Percentiles rank a stretch among this genome's conserved stretches.
These are phyloP conservation scores for Aeminium ludgeri DNA, from an alignment of 495 filamentous ascomycete species.

Conservation along the genomic window DNA sequence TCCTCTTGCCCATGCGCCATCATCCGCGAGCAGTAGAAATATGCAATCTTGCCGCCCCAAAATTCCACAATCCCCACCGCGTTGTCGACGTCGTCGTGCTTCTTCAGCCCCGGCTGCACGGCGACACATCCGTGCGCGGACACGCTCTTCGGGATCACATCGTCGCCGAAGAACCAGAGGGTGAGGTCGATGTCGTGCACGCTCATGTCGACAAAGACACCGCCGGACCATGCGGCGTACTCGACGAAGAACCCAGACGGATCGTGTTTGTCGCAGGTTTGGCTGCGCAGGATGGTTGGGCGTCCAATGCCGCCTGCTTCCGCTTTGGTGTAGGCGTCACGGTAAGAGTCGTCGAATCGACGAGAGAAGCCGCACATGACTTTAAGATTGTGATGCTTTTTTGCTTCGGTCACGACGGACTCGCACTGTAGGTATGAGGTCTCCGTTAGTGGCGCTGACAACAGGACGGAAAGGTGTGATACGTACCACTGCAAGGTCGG, in stretches of 20 bases:
- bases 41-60: conserved; percentile 40
- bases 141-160: conserved; percentile 28
- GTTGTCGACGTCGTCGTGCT: conserved; percentile 45
- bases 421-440: no score
- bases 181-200: conserved; percentile 34
- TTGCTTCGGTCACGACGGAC: conserved; percentile 22
- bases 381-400: conserved; percentile 22
- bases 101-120: conserved; percentile 39
- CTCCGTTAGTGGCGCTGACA: no score
- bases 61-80: conserved; percentile 47
- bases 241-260: conserved; percentile 31
- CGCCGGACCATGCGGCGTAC: conserved; percentile 28
- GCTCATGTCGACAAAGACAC: conserved; percentile 32
- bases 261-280: conserved; percentile 29
- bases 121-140: conserved; percentile 39
- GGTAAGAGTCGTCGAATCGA: conserved; percentile 27
- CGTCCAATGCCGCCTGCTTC: conserved; percentile 23
- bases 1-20: conserved; percentile 49
- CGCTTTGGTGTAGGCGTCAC: conserved; percentile 19
- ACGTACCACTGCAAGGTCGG: conserved; percentile 11
- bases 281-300: conserved; percentile 28
- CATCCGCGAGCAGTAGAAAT: conserved; percentile 44
- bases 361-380: conserved; percentile 29
- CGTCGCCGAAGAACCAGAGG: conserved; percentile 27
- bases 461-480: no score